Percentiles rank a stretch among this genome's conserved stretches.
Conservation (phyloP, 805 yeast genomes). For the Priceomyces medius region DNA sequence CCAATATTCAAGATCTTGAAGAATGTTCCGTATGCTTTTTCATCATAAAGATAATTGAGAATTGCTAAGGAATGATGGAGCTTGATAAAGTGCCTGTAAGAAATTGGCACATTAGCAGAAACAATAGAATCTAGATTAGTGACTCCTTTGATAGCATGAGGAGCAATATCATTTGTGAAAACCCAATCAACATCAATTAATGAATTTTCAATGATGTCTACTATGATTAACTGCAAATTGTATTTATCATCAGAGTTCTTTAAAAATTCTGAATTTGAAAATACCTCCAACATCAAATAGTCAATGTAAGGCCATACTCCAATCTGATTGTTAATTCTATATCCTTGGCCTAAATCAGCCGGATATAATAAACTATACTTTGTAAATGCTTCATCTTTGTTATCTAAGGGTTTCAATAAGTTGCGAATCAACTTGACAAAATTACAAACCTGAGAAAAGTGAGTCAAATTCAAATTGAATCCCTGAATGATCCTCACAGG, state of each 20-base stretch:
- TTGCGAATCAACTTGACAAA: conserved; percentile 55
- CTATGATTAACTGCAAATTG: conserved; percentile 52
- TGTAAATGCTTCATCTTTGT: conserved; percentile 25
- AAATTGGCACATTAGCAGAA: conserved; percentile 18
- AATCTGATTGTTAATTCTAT: conserved; percentile 45
- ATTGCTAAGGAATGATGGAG: conserved; percentile 70
- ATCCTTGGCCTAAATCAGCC: conserved; percentile 54
- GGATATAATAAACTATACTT: conserved; percentile 55
- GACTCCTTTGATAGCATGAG: conserved; percentile 38
- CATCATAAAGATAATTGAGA: conserved; percentile 61
- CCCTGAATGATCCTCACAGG: conserved; percentile 22
- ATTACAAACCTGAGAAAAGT: conserved; percentile 54
- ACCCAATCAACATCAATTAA: conserved; percentile 38
- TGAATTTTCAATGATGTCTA: conserved; percentile 48
- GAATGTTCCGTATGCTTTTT: conserved; percentile 53
- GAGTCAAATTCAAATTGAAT: conserved; percentile 43
- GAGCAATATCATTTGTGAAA: conserved; percentile 51
- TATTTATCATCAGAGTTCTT: conserved; percentile 30
- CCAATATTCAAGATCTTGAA: conserved; percentile 61
- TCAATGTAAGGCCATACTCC: conserved; percentile 84
- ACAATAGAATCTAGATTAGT: conserved; percentile 18
- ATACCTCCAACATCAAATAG: conserved; percentile 64
- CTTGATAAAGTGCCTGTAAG: conserved; percentile 41
- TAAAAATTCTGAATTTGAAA: conserved; percentile 50
- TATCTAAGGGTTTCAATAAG: conserved; percentile 30